Percentiles rank a stretch among this genome's conserved stretches.
Evolutionary conservation across 352 stramenopile species (phyloP).

Genomic region (Phytophthora megakarya): DNA sequence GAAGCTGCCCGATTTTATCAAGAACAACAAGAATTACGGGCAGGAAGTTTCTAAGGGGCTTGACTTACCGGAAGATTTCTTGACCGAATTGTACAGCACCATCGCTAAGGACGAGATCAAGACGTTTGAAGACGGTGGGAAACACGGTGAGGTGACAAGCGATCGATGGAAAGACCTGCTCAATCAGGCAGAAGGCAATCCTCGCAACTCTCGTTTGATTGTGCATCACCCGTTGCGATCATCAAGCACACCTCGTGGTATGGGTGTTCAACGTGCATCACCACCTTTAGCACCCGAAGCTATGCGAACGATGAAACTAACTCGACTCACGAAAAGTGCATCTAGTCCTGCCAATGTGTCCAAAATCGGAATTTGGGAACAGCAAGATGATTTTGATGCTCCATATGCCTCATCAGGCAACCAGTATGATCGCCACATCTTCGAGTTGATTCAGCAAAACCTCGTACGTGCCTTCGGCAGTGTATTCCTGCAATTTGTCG

Average conservation of each 20-base stretch:
- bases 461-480: slow-evolving; percentile 65
- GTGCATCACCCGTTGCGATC: slow-evolving; percentile 48
- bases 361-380: slow-evolving; percentile 15
- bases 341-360: slow-evolving; percentile 22
- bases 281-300: slow-evolving; percentile 26
- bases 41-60: slow-evolving; percentile 77
- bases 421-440: slow-evolving; percentile 77
- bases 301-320: slow-evolving; percentile 35
- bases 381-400: slow-evolving; percentile 20
- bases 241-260: slow-evolving; percentile 26
- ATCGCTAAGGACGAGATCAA: slow-evolving; percentile 83
- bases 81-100: slow-evolving; percentile 74
- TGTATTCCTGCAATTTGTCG: slow-evolving; percentile 77
- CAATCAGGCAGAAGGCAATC: slow-evolving; percentile 71
- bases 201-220: slow-evolving; percentile 63
- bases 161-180: slow-evolving; percentile 84
- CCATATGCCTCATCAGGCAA: slow-evolving; percentile 33
- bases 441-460: slow-evolving; percentile 58
- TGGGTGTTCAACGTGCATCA: slow-evolving; percentile 11
- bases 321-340: slow-evolving; percentile 27
- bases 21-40: slow-evolving; percentile 91
- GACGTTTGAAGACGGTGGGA: slow-evolving; percentile 81
- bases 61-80: slow-evolving; percentile 73
- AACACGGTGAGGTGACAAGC: slow-evolving; percentile 75
- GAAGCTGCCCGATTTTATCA: slow-evolving; percentile 86